Conservation (phyloP, 768 basidiomycete species). For the Hericium alpestre region DNA sequence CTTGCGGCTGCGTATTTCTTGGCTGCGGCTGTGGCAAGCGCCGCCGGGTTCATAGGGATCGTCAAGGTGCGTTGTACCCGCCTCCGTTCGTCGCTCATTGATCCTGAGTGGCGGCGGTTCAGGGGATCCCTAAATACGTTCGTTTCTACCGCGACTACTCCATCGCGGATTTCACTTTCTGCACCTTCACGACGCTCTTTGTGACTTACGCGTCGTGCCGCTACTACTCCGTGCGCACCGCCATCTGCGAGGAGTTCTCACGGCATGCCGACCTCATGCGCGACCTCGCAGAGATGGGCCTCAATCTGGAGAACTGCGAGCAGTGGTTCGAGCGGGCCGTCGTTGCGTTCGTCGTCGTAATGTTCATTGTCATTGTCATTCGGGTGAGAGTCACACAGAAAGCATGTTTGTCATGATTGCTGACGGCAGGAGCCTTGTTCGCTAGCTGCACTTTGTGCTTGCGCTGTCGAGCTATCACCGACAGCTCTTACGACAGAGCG, state of each 20-base stretch:
- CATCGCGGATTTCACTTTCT: slow-evolving; percentile 68
- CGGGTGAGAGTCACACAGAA: slow-evolving; percentile 36
- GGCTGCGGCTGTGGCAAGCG: slow-evolving; percentile 51
- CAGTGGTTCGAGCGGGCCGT: slow-evolving; percentile 63
- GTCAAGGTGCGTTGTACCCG: slow-evolving; percentile 38
- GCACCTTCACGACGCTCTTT: slow-evolving; percentile 44
- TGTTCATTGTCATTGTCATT: slow-evolving; percentile 53
- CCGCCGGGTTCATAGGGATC: slow-evolving; percentile 59
- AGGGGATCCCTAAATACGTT: slow-evolving; percentile 57
- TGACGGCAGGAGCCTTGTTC: not conserved
- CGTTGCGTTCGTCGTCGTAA: slow-evolving; percentile 44
- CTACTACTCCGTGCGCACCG: slow-evolving; percentile 39
- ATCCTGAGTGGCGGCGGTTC: not conserved
- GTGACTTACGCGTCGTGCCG: slow-evolving; percentile 52
- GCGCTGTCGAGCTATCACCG: slow-evolving; percentile 59
- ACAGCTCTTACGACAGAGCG: slow-evolving; percentile 37
- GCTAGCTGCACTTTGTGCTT: slow-evolving; percentile 66
- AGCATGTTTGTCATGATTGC: not conserved
- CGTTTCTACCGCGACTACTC: slow-evolving; percentile 78
- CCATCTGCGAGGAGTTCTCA: slow-evolving; percentile 65
- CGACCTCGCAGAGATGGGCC: slow-evolving; percentile 57
- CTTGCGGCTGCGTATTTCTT: slow-evolving; percentile 59
- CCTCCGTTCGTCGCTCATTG: not conserved
- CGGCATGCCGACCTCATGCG: slow-evolving; percentile 67
- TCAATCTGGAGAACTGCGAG: slow-evolving; percentile 75